These are phyloP conservation scores for Geum urbanum DNA, from an alignment of 306 rosid genomes.

Conservation along the genomic window DNA sequence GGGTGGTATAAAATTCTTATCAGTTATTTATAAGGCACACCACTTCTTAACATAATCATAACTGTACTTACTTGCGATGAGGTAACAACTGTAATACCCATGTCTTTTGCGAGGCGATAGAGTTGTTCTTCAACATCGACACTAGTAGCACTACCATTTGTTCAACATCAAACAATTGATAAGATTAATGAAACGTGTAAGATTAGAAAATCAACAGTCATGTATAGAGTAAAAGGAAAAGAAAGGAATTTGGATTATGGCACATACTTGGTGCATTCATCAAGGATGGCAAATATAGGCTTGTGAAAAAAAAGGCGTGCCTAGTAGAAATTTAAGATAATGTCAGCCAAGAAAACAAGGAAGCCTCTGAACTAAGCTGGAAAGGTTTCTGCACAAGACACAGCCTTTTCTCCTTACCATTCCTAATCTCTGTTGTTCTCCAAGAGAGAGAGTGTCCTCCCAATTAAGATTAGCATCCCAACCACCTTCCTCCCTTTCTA, in stretches of 20 bases:
- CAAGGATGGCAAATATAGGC: conserved; percentile 90
- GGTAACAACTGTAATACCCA: conserved; percentile 87
- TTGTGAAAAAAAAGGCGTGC: conserved; percentile 96
- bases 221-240: not conserved
- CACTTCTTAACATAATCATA: not conserved
- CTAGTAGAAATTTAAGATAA: conserved; percentile 39
- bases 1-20: too few species aligned
- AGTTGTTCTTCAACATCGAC: conserved; percentile 96
- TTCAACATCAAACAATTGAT: not conserved
- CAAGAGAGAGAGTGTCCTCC: conserved; percentile 93
- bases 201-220: conserved; percentile 6
- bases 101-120: conserved; percentile 73
- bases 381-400: conserved; percentile 8
- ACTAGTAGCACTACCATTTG: conserved; percentile 82
- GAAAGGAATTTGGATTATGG: not conserved
- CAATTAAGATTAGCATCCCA: conserved; percentile 91
- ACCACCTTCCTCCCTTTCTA: conserved; percentile 74
- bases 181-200: conserved; percentile 7
- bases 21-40: not conserved
- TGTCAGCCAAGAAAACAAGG: conserved; percentile 22
- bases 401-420: conserved; percentile 59
- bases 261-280: conserved; percentile 97
- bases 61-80: conserved; percentile 80
- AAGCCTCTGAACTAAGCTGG: conserved; percentile 19
- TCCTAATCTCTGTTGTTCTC: conserved; percentile 99